A percentile compares a stretch with the other conserved stretches of the same genome.
Conservation (phyloP, 1,284 basidiomycete genomes). For the Apiotrichum laibachii region DNA sequence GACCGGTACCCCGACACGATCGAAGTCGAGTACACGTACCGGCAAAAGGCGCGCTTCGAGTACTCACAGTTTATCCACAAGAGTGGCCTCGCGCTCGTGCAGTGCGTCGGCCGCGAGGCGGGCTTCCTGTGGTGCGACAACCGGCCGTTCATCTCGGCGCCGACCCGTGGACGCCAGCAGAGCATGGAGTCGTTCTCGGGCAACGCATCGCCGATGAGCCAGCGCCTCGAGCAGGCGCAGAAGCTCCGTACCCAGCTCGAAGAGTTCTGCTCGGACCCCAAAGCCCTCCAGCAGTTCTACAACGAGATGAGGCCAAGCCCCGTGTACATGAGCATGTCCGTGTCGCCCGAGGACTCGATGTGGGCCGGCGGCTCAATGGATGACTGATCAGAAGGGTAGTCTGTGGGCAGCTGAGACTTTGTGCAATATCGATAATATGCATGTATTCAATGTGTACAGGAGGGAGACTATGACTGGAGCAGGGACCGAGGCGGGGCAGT, state of each 20-base stretch:
- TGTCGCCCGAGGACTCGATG: conserved; percentile 4
- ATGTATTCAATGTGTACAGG: conserved; percentile 8
- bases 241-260: conserved; percentile 58
- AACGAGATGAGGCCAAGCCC: conserved; percentile 62
- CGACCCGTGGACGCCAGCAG: conserved; percentile 25
- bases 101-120: conserved; percentile 70
- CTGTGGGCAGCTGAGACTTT: background rate
- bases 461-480: too few relatives aligned
- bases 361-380: conserved; percentile 5
- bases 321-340: conserved; percentile 4
- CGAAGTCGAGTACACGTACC: conserved; percentile 85
- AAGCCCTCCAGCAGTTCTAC: conserved; percentile 63
- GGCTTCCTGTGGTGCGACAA: conserved; percentile 81
- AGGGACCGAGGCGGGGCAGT: background rate
- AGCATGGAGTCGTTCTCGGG: conserved; percentile 21
- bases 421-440: background rate
- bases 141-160: conserved; percentile 57
- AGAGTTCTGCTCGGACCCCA: conserved; percentile 64
- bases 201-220: conserved; percentile 25
- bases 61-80: conserved; percentile 87
- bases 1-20: conserved; percentile 71
- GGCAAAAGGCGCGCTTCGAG: conserved; percentile 62
- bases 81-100: conserved; percentile 79
- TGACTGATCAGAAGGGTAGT: background rate
- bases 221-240: conserved; percentile 43